phyloP scores from a whole-genome alignment of 192 early-diverging fungal genomes.

The Coemansia umbellata region DNA sequence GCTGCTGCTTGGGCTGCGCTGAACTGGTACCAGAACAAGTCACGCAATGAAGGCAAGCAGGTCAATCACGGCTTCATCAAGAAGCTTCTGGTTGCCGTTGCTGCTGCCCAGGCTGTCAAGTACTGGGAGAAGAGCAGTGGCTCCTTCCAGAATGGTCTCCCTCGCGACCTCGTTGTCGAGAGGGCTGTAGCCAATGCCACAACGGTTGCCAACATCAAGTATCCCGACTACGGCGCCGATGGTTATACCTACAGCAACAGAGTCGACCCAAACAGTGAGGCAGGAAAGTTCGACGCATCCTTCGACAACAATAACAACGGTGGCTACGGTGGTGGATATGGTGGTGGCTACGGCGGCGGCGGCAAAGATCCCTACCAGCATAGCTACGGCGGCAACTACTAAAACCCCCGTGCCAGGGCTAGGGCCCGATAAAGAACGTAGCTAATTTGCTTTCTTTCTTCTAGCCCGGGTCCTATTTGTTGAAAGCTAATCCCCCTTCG shows the following conservation, averaged over 20 bases:
- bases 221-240: not conserved
- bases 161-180: constrained; percentile 37
- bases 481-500: too few relatives aligned
- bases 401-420: constrained; percentile 1
- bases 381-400: constrained; percentile 3
- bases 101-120: constrained; percentile 47
- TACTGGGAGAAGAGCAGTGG: constrained; percentile 44
- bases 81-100: constrained; percentile 46
- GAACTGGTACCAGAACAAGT: constrained; percentile 49
- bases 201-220: constrained; percentile 17
- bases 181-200: constrained; percentile 22
- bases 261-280: constrained; percentile 17
- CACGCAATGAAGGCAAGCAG: constrained; percentile 41
- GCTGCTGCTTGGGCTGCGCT: constrained; percentile 51
- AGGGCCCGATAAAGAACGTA: too few relatives aligned
- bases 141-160: constrained; percentile 35
- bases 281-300: constrained; percentile 12
- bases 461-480: too few relatives aligned
- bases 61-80: constrained; percentile 40
- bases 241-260: constrained; percentile 6
- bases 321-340: constrained; percentile 1
- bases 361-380: constrained; percentile 9
- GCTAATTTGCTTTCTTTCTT: too few relatives aligned
- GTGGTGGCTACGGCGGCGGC: not conserved
- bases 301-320: not conserved